Evolutionary conservation across 106 monocot species (phyloP), one percentile per base, ranked within the genome.

Genomic region (Allium cepa): DNA sequence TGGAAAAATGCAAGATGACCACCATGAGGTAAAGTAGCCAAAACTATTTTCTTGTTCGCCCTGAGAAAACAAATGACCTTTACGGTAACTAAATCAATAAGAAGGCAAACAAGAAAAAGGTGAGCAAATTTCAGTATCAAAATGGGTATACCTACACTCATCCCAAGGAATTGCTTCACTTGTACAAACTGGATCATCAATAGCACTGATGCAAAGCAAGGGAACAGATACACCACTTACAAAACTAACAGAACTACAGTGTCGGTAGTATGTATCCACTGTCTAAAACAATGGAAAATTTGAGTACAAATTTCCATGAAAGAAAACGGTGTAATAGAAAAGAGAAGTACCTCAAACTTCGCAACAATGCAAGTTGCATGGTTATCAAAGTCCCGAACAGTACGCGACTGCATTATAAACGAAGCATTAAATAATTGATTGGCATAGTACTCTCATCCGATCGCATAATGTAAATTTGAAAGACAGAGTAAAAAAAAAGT

Each of bases 141-240:
- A 22, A 22, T 22, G 22, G 22, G 26, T 58, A 45, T 70, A 88
- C 95, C 95, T 91, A 78, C 95, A 92, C 66, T 97, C 96, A 76
- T 97, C 96, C 88, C 88, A 97, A 28, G 96, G 96, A 82, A 97
- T 97, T 15, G 96, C 96, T 77, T 97, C 96, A 72, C 75, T 88
- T 27, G 96, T 92, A 63, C 96, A 97, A 63, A 97, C 70, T 47
- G 96, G 96, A 80, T 97, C 96, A 82, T 97, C 96, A 63, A 97
- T 71, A 68, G 96, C 88, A 77, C 82, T 88, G 62, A 97, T 66
- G 60, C 96, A 97, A 10, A 97, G 77, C 68, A 97, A 62, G 36
- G 96, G 96, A 12, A 97, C 70, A 62, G 84, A 60, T 47, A 97
- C 84, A 57, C 78, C 80, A 47, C 70, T 82, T 55, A 92, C 80